Evolutionary conservation across 148 eudicot species (phyloP).

Genomic region (Polygonum aviculare): DNA sequence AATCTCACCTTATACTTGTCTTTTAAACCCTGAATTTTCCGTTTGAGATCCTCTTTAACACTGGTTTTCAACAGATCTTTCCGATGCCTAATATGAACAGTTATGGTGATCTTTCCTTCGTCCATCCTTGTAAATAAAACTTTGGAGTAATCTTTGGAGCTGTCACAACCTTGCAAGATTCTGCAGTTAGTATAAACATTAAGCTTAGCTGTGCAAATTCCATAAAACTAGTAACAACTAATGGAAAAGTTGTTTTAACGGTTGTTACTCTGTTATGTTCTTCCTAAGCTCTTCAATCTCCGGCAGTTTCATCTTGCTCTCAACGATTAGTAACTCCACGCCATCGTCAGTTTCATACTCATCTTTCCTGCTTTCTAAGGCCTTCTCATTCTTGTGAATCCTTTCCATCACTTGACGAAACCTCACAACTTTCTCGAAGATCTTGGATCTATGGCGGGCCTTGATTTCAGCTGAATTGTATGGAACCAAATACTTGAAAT

Average conservation of each 20-base stretch:
- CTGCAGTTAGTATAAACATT: background rate
- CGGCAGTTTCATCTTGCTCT: background rate
- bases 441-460: slow-evolving; percentile 6
- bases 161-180: slow-evolving; percentile 4
- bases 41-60: slow-evolving; percentile 5
- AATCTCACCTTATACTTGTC: background rate
- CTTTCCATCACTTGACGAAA: background rate
- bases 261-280: background rate
- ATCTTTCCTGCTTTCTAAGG: background rate
- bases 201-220: background rate
- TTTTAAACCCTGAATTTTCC: background rate
- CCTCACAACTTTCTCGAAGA: background rate
- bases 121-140: background rate
- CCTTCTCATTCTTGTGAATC: background rate
- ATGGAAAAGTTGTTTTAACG: too few species aligned
- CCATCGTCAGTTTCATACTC: background rate
- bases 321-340: background rate
- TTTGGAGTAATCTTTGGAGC: slow-evolving; percentile 7
- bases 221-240: background rate
- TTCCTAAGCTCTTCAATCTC: background rate
- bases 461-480: slow-evolving; percentile 5
- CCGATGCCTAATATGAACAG: background rate
- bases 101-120: background rate
- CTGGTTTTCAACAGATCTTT: background rate
- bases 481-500: slow-evolving; percentile 9